Conservation (phyloP, 345 rosid genomes). For the Dipteronia dyeriana region DNA sequence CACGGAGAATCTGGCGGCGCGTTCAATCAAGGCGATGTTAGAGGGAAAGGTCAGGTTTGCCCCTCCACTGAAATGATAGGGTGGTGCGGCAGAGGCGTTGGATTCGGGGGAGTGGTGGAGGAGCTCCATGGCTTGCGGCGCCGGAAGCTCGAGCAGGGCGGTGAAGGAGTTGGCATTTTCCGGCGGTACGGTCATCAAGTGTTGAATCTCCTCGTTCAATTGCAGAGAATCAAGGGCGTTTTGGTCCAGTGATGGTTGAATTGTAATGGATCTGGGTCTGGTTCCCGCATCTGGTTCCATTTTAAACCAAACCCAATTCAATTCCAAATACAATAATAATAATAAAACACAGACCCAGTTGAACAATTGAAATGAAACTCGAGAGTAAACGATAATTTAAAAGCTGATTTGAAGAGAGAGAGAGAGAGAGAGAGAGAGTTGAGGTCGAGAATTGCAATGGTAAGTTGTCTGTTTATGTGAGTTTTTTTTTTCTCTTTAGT, state of each 20-base stretch:
- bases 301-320: slow-evolving; percentile 7
- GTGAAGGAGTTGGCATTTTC: slow-evolving; percentile 58
- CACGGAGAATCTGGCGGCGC: slow-evolving; percentile 40
- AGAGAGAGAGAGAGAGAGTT: not conserved
- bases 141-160: slow-evolving; percentile 59
- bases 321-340: not conserved
- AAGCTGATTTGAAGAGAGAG: not conserved
- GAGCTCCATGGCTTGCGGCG: slow-evolving; percentile 54
- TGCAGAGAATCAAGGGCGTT: slow-evolving; percentile 40
- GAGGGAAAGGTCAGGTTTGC: slow-evolving; percentile 38
- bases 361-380: not conserved
- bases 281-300: slow-evolving; percentile 29
- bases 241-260: slow-evolving; percentile 20
- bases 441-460: not conserved
- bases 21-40: slow-evolving; percentile 32
- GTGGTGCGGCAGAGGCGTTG: not conserved
- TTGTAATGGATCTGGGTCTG: slow-evolving; percentile 38
- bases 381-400: not conserved
- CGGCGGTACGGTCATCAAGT: slow-evolving; percentile 37
- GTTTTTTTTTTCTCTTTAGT: not conserved
- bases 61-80: slow-evolving; percentile 1
- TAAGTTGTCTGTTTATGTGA: not conserved
- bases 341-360: not conserved
- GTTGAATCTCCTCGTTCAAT: slow-evolving; percentile 49
- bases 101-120: slow-evolving; percentile 47